These are phyloP conservation scores for Neopestalotiopsis rosae DNA, from an alignment of 2,329 filamentous ascomycete genomes.

Conservation along the genomic window DNA sequence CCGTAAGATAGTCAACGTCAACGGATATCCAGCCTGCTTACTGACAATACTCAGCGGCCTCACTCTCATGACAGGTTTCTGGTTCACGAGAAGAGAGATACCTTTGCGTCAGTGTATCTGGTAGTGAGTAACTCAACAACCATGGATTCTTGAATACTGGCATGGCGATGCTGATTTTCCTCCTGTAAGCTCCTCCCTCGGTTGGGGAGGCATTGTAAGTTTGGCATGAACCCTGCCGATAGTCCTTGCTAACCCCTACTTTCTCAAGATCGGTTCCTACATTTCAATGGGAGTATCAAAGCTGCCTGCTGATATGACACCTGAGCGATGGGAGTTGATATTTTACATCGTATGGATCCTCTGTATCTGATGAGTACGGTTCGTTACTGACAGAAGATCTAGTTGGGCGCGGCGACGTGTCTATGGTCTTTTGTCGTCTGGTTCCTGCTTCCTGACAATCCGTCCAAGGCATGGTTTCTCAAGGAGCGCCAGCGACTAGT, in stretches of 20 bases:
- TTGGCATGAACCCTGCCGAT: too few relatives aligned
- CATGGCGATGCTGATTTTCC: too few relatives aligned
- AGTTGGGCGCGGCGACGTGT: slow-evolving; percentile 29
- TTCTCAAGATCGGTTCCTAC: neutral
- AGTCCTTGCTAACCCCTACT: too few relatives aligned
- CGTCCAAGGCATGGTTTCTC: slow-evolving; percentile 33
- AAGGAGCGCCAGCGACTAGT: slow-evolving; percentile 27
- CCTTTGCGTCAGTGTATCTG: slow-evolving; percentile 42
- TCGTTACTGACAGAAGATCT: too few relatives aligned
- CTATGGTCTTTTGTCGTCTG: slow-evolving; percentile 30
- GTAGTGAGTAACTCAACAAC: slow-evolving; percentile 24
- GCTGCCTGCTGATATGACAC: slow-evolving; percentile 29
- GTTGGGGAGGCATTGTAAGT: slow-evolving; percentile 31
- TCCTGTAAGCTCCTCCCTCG: slow-evolving; percentile 20
- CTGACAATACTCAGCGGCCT: slow-evolving; percentile 6
- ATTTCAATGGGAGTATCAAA: slow-evolving; percentile 33
- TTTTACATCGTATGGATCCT: slow-evolving; percentile 23
- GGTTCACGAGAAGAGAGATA: slow-evolving; percentile 41
- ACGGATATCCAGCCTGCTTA: too few relatives aligned
- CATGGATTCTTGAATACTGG: too few relatives aligned
- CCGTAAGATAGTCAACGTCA: slow-evolving; percentile 18
- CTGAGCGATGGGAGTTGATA: slow-evolving; percentile 34
- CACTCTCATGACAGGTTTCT: slow-evolving; percentile 42
- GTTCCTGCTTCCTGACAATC: slow-evolving; percentile 33
- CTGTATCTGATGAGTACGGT: too few relatives aligned